Evolutionary conservation across 208 protist species (phyloP).

Genomic region (Naegleria gruberi): DNA sequence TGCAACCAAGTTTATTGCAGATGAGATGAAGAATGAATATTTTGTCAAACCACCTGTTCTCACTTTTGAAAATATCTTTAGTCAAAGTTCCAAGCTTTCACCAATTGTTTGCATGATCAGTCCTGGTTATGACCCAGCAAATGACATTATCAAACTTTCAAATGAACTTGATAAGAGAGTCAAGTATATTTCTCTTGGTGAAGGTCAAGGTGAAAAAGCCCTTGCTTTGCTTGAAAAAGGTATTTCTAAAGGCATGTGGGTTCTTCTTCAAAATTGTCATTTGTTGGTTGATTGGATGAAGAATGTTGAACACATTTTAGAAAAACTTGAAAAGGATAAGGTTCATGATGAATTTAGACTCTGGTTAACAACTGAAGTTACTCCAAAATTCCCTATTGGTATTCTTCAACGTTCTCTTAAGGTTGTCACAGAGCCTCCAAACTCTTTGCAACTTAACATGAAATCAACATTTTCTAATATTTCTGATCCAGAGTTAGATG

Average conservation of each 20-base stretch:
- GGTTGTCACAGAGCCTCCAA: conserved; percentile 97
- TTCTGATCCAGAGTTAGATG: conserved; percentile 80
- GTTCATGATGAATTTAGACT: conserved; percentile 94
- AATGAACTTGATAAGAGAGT: conserved; percentile 83
- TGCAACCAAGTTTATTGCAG: conserved; percentile 82
- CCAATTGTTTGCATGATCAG: conserved; percentile 97
- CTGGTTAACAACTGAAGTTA: conserved; percentile 97
- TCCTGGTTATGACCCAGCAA: conserved; percentile 93
- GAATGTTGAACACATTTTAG: conserved; percentile 92
- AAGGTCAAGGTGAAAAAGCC: conserved; percentile 92
- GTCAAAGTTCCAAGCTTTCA: conserved; percentile 73
- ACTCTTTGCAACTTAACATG: conserved; percentile 98
- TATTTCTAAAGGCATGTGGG: conserved; percentile 90
- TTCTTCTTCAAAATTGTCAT: conserved; percentile 98
- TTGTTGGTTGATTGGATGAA: conserved; percentile 94
- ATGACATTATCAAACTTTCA: conserved; percentile 93
- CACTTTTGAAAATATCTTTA: conserved; percentile 65
- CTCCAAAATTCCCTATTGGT: conserved; percentile 91
- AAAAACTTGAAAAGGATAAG: conserved; percentile 80
- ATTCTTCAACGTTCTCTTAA: conserved; percentile 94
- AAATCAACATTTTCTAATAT: conserved; percentile 89
- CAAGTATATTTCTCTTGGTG: conserved; percentile 90
- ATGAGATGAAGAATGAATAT: conserved; percentile 78
- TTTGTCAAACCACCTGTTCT: conserved; percentile 89
- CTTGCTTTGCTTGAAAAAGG: conserved; percentile 87